phyloP scores from a whole-genome alignment of 768 basidiomycete species.

The Trametopsis cervina region DNA sequence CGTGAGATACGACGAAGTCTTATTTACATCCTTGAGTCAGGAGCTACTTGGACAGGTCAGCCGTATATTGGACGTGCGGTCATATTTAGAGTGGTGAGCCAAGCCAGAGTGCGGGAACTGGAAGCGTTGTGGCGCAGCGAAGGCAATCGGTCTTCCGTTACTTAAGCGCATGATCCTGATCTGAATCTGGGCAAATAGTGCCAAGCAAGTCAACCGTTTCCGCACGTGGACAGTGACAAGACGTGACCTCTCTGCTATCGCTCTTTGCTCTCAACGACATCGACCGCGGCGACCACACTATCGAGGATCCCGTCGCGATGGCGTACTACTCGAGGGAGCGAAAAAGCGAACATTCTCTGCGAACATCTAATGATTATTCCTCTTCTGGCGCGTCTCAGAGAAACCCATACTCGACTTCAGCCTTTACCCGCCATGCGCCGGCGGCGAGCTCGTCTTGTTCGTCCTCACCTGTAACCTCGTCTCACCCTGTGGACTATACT shows the following conservation, averaged over 20 bases:
- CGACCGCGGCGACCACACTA: neutral
- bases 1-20: too few relatives aligned
- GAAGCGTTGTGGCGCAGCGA: too few relatives aligned
- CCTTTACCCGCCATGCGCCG: neutral
- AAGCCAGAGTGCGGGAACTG: too few relatives aligned
- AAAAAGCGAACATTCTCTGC: neutral
- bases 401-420: neutral
- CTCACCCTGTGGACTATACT: neutral
- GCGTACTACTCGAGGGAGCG: neutral
- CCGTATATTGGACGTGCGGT: too few relatives aligned
- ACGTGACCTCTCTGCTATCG: neutral
- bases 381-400: neutral
- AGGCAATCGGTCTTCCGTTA: too few relatives aligned
- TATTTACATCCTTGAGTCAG: too few relatives aligned
- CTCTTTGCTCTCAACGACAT: neutral
- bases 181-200: too few relatives aligned
- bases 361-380: neutral
- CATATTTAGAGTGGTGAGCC: too few relatives aligned
- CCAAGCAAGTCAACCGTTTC: neutral
- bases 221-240: neutral
- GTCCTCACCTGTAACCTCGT: too few relatives aligned
- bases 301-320: neutral
- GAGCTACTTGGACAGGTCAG: too few relatives aligned
- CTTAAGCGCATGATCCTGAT: too few relatives aligned
- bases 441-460: neutral